phyloP scores from a whole-genome alignment of 2,329 filamentous ascomycete species.

The Metarhizium brunneum region DNA sequence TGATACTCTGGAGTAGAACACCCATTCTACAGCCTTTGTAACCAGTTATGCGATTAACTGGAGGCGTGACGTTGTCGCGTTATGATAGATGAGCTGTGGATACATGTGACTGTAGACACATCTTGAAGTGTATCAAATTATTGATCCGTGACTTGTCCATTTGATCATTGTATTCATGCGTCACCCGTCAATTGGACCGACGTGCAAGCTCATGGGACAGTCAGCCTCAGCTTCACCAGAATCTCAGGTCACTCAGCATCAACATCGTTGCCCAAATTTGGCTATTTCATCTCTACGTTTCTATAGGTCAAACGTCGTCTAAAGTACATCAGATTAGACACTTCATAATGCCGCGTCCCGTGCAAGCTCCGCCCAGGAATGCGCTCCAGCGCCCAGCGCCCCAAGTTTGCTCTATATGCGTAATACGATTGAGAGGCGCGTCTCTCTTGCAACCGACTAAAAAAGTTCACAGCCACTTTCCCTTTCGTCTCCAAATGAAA shows the following conservation, averaged over 20 bases:
- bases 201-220: background rate
- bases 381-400: conserved; percentile 25
- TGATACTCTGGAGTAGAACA: background rate
- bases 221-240: background rate
- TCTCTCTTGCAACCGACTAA: conserved; percentile 17
- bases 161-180: no score
- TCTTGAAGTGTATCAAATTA: no score
- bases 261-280: background rate
- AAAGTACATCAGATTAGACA: conserved; percentile 31
- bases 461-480: background rate
- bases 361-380: conserved; percentile 13
- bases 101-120: no score
- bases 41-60: no score
- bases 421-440: conserved; percentile 18
- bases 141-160: no score
- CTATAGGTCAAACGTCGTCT: conserved; percentile 29
- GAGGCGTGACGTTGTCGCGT: no score
- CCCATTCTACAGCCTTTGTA: background rate
- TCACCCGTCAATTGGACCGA: no score
- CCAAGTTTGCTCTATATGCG: conserved; percentile 25
- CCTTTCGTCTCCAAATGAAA: background rate
- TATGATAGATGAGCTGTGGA: no score
- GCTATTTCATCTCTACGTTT: conserved; percentile 27
- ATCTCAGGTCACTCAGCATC: background rate
- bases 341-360: conserved; percentile 24